A percentile compares a stretch with the other conserved stretches of the same genome.
Evolutionary conservation across 129 eudicot species (phyloP).

Genomic region (Helianthus tuberosus): DNA sequence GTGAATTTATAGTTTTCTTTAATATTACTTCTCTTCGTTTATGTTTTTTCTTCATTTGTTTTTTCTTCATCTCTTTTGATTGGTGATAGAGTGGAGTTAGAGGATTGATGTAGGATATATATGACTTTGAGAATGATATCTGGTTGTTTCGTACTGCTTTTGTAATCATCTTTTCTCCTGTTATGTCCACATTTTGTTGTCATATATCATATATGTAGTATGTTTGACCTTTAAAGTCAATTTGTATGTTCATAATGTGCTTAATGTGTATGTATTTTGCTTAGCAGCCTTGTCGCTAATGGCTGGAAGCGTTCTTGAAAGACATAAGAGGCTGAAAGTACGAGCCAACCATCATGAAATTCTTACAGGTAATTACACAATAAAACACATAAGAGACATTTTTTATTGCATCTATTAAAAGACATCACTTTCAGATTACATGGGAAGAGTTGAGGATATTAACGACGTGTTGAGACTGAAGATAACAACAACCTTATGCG

Average conservation of each 20-base stretch:
- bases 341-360: too few relatives aligned
- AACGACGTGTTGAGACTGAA: too few relatives aligned
- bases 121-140: conserved; percentile 87
- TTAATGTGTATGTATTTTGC: conserved; percentile 8
- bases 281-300: conserved; percentile 96
- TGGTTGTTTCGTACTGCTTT: conserved; percentile 95
- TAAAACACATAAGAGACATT: too few relatives aligned
- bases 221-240: conserved; percentile 19
- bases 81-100: conserved; percentile 86
- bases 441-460: too few relatives aligned
- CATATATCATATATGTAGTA: not conserved
- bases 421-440: too few relatives aligned
- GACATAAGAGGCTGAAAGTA: too few relatives aligned
- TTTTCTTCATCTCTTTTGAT: conserved; percentile 23
- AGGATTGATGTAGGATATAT: conserved; percentile 99
- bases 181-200: not conserved
- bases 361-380: too few relatives aligned
- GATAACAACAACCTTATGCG: too few relatives aligned
- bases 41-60: not conserved
- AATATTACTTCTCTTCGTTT: not conserved
- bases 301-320: too few relatives aligned
- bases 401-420: too few relatives aligned
- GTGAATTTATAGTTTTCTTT: not conserved
- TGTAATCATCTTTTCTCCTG: conserved; percentile 46
- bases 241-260: conserved; percentile 11